A percentile compares a stretch with the other conserved stretches of the same genome.
phyloP scores from a whole-genome alignment of 495 filamentous ascomycete species.

The Neurospora sp. region DNA sequence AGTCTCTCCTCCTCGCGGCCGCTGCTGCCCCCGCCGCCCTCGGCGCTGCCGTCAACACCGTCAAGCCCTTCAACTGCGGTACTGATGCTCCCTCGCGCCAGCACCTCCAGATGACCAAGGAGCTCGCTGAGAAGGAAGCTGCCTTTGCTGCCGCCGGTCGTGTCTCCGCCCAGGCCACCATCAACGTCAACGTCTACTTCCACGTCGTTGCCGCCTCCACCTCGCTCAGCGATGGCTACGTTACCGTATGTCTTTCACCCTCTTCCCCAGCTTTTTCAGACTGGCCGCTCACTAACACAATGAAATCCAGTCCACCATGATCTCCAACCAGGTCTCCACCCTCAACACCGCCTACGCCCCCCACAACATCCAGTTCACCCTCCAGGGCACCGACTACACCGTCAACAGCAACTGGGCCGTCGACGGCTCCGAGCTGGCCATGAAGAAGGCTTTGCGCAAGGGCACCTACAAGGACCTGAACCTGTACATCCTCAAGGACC shows the following conservation, averaged over 20 bases:
- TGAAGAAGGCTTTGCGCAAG: constrained; percentile 51
- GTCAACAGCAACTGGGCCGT: constrained; percentile 47
- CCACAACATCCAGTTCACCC: constrained; percentile 43
- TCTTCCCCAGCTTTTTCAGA: too few relatives aligned
- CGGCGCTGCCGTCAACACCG: constrained; percentile 9
- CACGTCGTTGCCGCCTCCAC: constrained; percentile 48
- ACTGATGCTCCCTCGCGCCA: constrained; percentile 29
- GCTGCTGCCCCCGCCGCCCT: constrained; percentile 22
- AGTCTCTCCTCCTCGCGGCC: constrained; percentile 19
- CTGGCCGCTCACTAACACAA: too few relatives aligned
- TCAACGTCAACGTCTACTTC: constrained; percentile 49
- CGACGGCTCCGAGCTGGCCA: constrained; percentile 36
- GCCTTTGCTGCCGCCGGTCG: constrained; percentile 12
- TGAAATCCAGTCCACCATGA: constrained; percentile 18
- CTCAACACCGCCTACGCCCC: constrained; percentile 43
- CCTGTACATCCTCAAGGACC: constrained; percentile 50
- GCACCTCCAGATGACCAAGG: constrained; percentile 23
- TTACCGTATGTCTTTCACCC: constrained; percentile 31
- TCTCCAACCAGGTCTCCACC: constrained; percentile 33
- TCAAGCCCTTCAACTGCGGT: constrained; percentile 23
- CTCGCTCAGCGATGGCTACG: constrained; percentile 34
- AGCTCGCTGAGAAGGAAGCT: constrained; percentile 20
- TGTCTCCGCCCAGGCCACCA: constrained; percentile 11
- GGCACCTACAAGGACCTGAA: constrained; percentile 53
- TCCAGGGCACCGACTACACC: constrained; percentile 43